These are phyloP conservation scores for Dendrocalamus latiflorus DNA, from an alignment of 202 grass and related monocot species.

Conservation along the genomic window DNA sequence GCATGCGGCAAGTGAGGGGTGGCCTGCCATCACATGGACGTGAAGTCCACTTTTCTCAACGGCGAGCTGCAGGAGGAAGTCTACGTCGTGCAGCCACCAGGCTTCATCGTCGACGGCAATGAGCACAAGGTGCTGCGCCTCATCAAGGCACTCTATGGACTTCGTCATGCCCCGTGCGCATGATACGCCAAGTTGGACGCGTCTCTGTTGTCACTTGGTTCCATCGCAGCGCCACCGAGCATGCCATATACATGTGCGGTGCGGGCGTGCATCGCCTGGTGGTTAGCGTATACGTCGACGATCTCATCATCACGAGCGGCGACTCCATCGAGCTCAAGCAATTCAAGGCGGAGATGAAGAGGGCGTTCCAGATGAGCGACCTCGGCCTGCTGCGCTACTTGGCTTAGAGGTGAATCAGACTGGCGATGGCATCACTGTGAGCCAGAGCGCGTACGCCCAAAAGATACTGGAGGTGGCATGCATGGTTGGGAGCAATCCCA, in stretches of 20 bases:
- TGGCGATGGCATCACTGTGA: accelerated
- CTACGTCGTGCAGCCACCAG: too few relatives aligned
- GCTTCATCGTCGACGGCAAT: too few relatives aligned
- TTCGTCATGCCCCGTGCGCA: neutral
- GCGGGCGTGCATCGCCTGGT: accelerated
- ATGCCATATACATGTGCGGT: accelerated
- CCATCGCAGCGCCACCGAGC: neutral
- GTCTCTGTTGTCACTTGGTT: neutral
- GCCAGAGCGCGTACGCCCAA: accelerated
- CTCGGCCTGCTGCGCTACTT: accelerated
- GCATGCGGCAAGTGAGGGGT: accelerated
- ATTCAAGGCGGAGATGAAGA: neutral
- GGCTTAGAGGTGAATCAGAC: neutral
- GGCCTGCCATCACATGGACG: neutral
- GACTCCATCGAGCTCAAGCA: neutral
- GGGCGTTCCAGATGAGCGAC: accelerated
- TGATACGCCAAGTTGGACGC: neutral
- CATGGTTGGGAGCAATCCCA: accelerated
- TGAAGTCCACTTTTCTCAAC: too few relatives aligned
- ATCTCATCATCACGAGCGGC: neutral
- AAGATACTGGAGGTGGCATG: accelerated
- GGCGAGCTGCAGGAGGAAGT: too few relatives aligned
- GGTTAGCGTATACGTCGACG: neutral
- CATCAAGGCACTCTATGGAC: neutral
- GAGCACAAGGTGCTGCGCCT: too few relatives aligned